Conservation (phyloP, 768 basidiomycete genomes). For the Kwoniella heveanensis region DNA sequence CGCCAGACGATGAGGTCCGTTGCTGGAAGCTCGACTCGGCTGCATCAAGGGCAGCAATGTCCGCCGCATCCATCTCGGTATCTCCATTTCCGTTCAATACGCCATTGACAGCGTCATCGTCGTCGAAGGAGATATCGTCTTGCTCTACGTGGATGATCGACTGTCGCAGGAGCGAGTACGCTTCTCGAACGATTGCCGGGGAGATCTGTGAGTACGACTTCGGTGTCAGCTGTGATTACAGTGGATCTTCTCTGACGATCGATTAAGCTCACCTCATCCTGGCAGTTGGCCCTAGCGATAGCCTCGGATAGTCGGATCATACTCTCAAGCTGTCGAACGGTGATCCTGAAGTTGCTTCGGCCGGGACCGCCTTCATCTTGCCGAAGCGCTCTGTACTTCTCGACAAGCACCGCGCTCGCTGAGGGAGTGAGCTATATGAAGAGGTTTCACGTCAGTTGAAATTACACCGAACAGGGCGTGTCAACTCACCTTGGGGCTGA, state of each 20-base stretch:
- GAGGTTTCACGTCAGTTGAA: constrained; percentile 10
- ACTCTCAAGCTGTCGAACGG: constrained; percentile 94
- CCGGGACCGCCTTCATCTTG: constrained; percentile 89
- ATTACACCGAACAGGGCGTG: neutral
- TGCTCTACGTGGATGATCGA: constrained; percentile 99
- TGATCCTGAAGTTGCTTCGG: constrained; percentile 91
- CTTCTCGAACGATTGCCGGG: constrained; percentile 91
- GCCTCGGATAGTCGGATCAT: constrained; percentile 98
- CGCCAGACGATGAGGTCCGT: constrained; percentile 21
- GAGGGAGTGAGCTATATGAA: constrained; percentile 77
- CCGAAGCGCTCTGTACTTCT: constrained; percentile 87
- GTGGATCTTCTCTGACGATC: too few relatives aligned
- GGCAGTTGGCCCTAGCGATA: constrained; percentile 95
- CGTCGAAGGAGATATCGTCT: constrained; percentile 91
- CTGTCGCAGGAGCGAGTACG: constrained; percentile 86
- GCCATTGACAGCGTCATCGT: constrained; percentile 66
- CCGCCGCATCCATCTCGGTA: constrained; percentile 67
- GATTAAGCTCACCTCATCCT: constrained; percentile 68
- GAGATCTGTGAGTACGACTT: constrained; percentile 66
- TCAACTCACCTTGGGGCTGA: constrained; percentile 82
- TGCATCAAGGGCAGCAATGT: constrained; percentile 61
- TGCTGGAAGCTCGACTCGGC: constrained; percentile 56
- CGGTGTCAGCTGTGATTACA: constrained; percentile 10
- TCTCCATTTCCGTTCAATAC: constrained; percentile 63
- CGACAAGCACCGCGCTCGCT: constrained; percentile 87